A percentile compares a stretch with the other conserved stretches of the same genome.
Conservation (phyloP, 257 asterid species). For the Petunia secreta region DNA sequence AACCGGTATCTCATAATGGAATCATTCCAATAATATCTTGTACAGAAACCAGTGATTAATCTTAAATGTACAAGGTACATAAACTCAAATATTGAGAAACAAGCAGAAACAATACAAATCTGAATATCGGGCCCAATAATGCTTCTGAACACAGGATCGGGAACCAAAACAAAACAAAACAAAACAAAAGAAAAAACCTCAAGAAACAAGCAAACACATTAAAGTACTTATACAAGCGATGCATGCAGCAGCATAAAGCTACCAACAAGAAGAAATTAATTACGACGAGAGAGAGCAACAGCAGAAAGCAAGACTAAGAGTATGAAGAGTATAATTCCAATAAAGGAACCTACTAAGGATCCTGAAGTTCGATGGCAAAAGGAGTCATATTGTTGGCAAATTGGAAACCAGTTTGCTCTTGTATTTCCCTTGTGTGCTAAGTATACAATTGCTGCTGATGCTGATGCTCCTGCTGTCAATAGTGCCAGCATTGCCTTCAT, state of each 20-base stretch:
- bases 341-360: slow-evolving; percentile 68
- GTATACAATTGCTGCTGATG: slow-evolving; percentile 85
- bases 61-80: neutral
- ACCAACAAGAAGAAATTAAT: neutral
- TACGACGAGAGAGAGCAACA: slow-evolving; percentile 48
- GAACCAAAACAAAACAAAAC: too few species aligned
- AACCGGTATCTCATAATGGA: too few species aligned
- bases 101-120: neutral
- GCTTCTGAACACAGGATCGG: too few species aligned
- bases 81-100: neutral
- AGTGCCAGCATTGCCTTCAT: slow-evolving; percentile 67
- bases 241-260: neutral
- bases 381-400: slow-evolving; percentile 73
- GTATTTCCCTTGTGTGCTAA: slow-evolving; percentile 80
- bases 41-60: too few species aligned
- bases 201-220: neutral
- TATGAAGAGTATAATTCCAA: slow-evolving; percentile 47
- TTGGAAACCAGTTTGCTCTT: slow-evolving; percentile 70
- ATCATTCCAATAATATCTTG: too few species aligned
- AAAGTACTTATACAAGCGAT: neutral
- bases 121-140: too few species aligned
- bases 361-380: slow-evolving; percentile 76
- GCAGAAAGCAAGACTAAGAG: slow-evolving; percentile 60
- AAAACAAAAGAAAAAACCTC: too few species aligned
- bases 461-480: slow-evolving; percentile 66